These are phyloP conservation scores for Cruciata laevipes DNA, from an alignment of 257 asterid species.

Conservation along the genomic window DNA sequence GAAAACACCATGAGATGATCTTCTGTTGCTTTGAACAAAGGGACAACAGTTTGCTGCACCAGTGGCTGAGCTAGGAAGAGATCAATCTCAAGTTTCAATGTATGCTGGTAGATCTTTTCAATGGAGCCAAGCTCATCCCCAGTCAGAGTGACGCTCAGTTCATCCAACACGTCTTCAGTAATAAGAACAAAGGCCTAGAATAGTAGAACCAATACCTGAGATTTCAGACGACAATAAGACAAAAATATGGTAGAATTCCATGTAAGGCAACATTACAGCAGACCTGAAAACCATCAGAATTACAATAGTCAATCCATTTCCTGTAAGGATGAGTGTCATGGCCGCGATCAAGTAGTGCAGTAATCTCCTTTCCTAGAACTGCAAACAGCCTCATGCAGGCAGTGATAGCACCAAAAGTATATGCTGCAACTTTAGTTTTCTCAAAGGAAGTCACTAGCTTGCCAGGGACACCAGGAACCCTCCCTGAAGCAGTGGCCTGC, in stretches of 20 bases:
- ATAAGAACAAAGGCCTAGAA: constrained; percentile 53
- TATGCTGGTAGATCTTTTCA: constrained; percentile 77
- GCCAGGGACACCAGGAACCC: constrained; percentile 67
- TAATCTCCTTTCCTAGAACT: constrained; percentile 69
- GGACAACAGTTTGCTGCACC: constrained; percentile 58
- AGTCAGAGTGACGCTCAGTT: constrained; percentile 73
- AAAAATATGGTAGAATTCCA: constrained; percentile 1
- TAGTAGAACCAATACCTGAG: not conserved
- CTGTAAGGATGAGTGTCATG: constrained; percentile 55
- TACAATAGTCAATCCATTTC: constrained; percentile 71
- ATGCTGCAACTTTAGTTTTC: constrained; percentile 90
- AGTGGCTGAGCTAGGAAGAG: constrained; percentile 79
- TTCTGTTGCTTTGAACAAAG: constrained; percentile 54
- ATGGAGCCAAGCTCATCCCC: constrained; percentile 77
- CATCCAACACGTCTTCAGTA: constrained; percentile 78
- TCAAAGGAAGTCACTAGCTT: constrained; percentile 85
- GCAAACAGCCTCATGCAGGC: constrained; percentile 93
- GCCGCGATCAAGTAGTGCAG: constrained; percentile 29
- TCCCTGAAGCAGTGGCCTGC: constrained; percentile 84
- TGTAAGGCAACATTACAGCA: constrained; percentile 11
- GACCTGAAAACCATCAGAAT: constrained; percentile 72
- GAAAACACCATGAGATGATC: constrained; percentile 61
- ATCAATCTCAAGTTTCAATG: constrained; percentile 69
- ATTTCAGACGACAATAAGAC: constrained; percentile 6
- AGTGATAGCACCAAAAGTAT: constrained; percentile 88